Conservation (phyloP, 768 basidiomycete species). For the Pleurotus platypus region DNA sequence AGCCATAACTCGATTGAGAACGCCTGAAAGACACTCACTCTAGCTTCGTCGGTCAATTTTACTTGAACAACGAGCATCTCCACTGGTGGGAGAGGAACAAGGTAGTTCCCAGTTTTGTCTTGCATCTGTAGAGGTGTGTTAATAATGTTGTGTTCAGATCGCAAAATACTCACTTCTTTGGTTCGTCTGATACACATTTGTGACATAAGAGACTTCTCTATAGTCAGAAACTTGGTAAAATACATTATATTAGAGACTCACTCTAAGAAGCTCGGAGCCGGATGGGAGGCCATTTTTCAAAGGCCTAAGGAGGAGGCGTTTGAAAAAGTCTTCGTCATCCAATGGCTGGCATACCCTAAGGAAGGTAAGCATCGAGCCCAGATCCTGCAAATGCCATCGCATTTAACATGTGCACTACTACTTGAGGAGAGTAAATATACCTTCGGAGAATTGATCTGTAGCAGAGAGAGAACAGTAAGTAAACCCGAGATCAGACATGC, state of each 20-base stretch:
- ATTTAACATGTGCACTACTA: too few relatives aligned
- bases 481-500: not conserved
- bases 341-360: constrained; percentile 82
- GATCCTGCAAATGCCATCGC: constrained; percentile 48
- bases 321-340: constrained; percentile 81
- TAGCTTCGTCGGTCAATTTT: constrained; percentile 56
- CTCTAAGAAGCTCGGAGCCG: constrained; percentile 70
- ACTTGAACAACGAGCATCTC: constrained; percentile 77
- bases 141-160: not conserved
- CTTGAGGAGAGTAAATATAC: constrained; percentile 26
- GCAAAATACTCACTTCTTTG: constrained; percentile 55
- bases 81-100: constrained; percentile 82
- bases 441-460: constrained; percentile 75
- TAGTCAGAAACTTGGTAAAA: constrained; percentile 6
- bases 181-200: constrained; percentile 79
- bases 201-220: constrained; percentile 64
- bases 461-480: not conserved
- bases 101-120: constrained; percentile 66
- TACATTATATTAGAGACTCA: constrained; percentile 24
- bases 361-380: constrained; percentile 84
- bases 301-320: constrained; percentile 73
- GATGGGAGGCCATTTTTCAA: constrained; percentile 63
- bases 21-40: constrained; percentile 36
- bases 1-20: constrained; percentile 5
- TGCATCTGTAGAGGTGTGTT: constrained; percentile 58